Evolutionary conservation across 805 yeast species (phyloP), one percentile per base, ranked within the genome.

Genomic region (Kodamaea restingae): DNA sequence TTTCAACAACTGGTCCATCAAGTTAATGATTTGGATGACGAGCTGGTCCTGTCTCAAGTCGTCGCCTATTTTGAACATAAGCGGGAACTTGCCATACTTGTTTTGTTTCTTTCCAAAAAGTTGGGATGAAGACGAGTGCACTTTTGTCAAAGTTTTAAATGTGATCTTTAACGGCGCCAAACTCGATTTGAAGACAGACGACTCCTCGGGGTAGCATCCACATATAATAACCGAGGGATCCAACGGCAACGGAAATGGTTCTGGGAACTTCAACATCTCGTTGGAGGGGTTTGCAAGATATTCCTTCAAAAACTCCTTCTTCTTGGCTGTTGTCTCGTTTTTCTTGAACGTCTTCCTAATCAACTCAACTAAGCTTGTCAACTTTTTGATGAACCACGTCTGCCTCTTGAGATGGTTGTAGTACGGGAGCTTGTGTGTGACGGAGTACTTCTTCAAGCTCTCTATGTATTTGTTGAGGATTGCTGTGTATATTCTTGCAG

Each of bases 31-130:
- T 60, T 93, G 98, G 36, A 88, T 84, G n/a, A 93, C 95, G 47
- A 93, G 73, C 60, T 93, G 99, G 66, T 93, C 99, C 60, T 93
- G 99, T 43, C 98, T 71, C 36, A 93, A 69, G 57, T 93, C 98
- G 47, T 85, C 99, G 10, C 99, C 99, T 36, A 85, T 84, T 60
- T 93, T 93, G 64, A 88, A 91, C 84, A 93, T 91, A 26, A 93
- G 65, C 4, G 95, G 80, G 58, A 88, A 93, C 38, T 63, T 67
- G 3, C 71, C 71, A 38, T 66, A 54, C 36, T 58, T 58, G 32
- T 49, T 49, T 26, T 48, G 47, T 38, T 53, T 56, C 30, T 57
- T 56, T 1, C 67, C 67, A 45, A 66, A 66, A 1, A 64, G 54
- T 35, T 61, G 65, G 4, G 68, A 55, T 4, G 60, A 43, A 2